Percentiles rank a stretch among this genome's conserved stretches.
These are phyloP conservation scores for Orbilia javanica DNA, from an alignment of 2,329 filamentous ascomycete genomes.

Conservation along the genomic window DNA sequence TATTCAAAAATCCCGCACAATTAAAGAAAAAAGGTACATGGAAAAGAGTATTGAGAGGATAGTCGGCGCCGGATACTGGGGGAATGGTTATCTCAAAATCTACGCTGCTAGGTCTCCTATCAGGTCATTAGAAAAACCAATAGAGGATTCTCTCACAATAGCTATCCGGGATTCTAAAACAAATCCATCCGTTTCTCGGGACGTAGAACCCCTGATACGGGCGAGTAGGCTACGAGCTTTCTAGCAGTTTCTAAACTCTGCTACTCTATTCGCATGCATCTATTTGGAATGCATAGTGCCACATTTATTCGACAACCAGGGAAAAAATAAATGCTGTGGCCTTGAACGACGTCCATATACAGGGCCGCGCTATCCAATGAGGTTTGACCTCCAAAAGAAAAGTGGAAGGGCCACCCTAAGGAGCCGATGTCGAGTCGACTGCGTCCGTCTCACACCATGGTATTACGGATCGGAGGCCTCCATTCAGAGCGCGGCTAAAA, in stretches of 20 bases:
- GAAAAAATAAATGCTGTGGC: neutral
- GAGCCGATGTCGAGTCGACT: too few species aligned
- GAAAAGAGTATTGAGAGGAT: neutral
- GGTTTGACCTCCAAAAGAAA: too few species aligned
- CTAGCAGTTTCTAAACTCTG: neutral
- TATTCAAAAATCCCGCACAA: neutral
- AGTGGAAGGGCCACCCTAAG: too few species aligned
- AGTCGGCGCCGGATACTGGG: neutral
- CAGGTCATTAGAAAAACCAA: too few species aligned
- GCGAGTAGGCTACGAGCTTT: neutral
- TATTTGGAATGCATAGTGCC: neutral
- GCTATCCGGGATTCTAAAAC: too few species aligned
- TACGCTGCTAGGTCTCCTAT: neutral
- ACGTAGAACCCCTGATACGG: too few species aligned
- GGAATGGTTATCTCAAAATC: neutral
- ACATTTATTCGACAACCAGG: neutral
- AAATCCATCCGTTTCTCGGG: too few species aligned
- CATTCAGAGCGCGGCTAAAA: too few species aligned
- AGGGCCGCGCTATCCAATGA: too few species aligned
- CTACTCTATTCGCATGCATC: neutral
- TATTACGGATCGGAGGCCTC: too few species aligned
- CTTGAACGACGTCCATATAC: neutral
- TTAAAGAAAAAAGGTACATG: neutral
- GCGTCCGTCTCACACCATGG: too few species aligned
- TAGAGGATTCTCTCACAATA: constrained; percentile 5